A percentile compares a stretch with the other conserved stretches of the same genome.
phyloP scores from a whole-genome alignment of 192 early-diverging fungal genomes.

The Rhizophagus sp. region DNA sequence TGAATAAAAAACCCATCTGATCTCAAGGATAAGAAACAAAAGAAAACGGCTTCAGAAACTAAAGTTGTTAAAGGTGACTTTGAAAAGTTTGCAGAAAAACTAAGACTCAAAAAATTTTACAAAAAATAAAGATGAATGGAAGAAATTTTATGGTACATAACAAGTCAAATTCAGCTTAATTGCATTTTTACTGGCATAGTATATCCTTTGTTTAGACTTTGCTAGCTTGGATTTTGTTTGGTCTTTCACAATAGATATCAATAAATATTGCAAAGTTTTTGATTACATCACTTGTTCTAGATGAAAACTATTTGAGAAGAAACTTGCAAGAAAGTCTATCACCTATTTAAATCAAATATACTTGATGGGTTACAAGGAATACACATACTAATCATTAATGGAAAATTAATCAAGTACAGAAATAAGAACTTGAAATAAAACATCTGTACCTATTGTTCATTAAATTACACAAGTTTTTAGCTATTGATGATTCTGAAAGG shows the following conservation, averaged over 20 bases:
- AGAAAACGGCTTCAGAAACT: no score
- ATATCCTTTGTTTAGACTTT: slow-evolving; percentile 22
- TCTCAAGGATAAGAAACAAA: no score
- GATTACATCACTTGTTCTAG: slow-evolving; percentile 11
- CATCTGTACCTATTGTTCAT: no score
- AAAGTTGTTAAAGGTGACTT: slow-evolving; percentile 5
- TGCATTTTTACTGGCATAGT: no score
- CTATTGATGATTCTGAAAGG: no score
- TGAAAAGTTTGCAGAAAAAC: slow-evolving; percentile 11
- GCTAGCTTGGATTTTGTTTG: slow-evolving; percentile 9
- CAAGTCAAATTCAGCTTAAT: slow-evolving; percentile 7
- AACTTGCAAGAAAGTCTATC: slow-evolving; percentile 3
- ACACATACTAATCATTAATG: slow-evolving; percentile 23
- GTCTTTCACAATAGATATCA: not conserved
- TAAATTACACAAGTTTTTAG: no score
- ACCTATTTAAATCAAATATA: slow-evolving; percentile 2
- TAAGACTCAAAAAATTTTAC: slow-evolving; percentile 18
- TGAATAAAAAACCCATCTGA: no score
- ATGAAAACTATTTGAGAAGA: slow-evolving; percentile 12
- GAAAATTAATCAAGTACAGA: slow-evolving; percentile 3
- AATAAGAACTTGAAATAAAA: no score
- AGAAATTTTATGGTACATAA: slow-evolving; percentile 23
- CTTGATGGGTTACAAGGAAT: slow-evolving; percentile 15
- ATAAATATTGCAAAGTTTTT: slow-evolving; percentile 2
- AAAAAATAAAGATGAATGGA: slow-evolving; percentile 26